Evolutionary conservation across 1,139 yeast genomes (phyloP), one percentile per base, ranked within the genome.

Genomic region (Sugiyamaella novakii): DNA sequence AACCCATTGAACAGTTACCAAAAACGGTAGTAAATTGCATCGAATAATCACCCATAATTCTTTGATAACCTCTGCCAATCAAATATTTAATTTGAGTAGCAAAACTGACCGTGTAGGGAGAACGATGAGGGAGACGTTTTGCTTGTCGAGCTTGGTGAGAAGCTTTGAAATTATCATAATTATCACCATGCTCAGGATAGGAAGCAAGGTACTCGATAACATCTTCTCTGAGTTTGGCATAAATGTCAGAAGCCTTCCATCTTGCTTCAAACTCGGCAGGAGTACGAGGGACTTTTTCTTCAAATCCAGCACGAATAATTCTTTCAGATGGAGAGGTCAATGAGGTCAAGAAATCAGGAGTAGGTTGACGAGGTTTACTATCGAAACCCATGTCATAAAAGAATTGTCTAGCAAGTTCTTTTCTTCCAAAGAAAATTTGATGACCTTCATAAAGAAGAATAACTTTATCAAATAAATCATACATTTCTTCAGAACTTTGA

Each of bases 271-370:
- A 86, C 60, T 87, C 94, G 42, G 71, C 74, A 1, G 91, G 78
- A 3, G 87, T 81, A 53, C 77, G 71, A 29, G 95, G 95, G 24
- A 83, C 89, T 51, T 68, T 73, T 48, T 71, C 58, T 62, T 85
- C 94, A 52, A 61, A 76, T 1, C 91, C 94, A 14, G 70, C 65
- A 51, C 68, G 67, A 5, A 78, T 67, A 11, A 72, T 67, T 66
- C 94, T 78, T 66, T 84, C 94, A 3, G 74, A 69, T 5, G 95
- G 91, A 59, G 83, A 82, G 2, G 95, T 84, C 45, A 87, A 72
- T 1, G 94, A 80, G 1, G 95, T 87, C 61, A 87, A 72, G 66
- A 79, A 87, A 65, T 87, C 96, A 12, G 91, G 87, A 52, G 92
- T 83, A 7, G 95, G 84, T 70, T 84, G 89, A 66, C 95, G 81